Percentiles rank a stretch among this genome's conserved stretches.
These are phyloP conservation scores for Aspergillus glaucus DNA, from an alignment of 2,329 filamentous ascomycete genomes.

Conservation along the genomic window DNA sequence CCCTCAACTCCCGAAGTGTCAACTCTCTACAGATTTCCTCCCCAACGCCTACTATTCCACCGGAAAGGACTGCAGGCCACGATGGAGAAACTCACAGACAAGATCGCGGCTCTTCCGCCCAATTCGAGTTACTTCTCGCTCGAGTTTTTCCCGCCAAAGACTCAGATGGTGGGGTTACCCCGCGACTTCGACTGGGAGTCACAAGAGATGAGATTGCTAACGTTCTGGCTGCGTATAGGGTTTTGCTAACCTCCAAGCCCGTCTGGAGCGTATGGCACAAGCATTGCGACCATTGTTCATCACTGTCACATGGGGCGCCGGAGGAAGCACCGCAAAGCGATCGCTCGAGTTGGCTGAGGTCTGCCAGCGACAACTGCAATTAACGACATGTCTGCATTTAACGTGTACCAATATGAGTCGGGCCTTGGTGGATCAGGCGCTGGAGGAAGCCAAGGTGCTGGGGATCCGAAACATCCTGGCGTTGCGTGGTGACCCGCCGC, in stretches of 20 bases:
- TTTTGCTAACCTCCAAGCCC: conserved; percentile 85
- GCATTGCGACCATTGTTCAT: conserved; percentile 89
- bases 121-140: conserved; percentile 86
- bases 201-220: conserved; percentile 17
- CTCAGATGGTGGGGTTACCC: conserved; percentile 60
- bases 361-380: conserved; percentile 81
- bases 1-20: neutral
- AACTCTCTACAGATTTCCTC: neutral
- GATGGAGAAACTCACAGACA: conserved; percentile 90
- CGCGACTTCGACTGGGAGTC: conserved; percentile 10
- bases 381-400: conserved; percentile 92
- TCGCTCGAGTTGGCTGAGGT: conserved; percentile 92
- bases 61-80: conserved; percentile 5
- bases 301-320: conserved; percentile 96
- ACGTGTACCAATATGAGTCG: conserved; percentile 98
- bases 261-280: conserved; percentile 89
- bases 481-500: conserved; percentile 81
- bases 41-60: neutral
- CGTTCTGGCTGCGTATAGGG: conserved; percentile 45
- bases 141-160: conserved; percentile 99
- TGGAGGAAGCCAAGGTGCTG: conserved; percentile 83
- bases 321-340: conserved; percentile 83
- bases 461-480: conserved; percentile 93
- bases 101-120: conserved; percentile 81
- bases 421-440: conserved; percentile 73